phyloP scores from a whole-genome alignment of 257 asterid species.

The Asclepias syriaca region DNA sequence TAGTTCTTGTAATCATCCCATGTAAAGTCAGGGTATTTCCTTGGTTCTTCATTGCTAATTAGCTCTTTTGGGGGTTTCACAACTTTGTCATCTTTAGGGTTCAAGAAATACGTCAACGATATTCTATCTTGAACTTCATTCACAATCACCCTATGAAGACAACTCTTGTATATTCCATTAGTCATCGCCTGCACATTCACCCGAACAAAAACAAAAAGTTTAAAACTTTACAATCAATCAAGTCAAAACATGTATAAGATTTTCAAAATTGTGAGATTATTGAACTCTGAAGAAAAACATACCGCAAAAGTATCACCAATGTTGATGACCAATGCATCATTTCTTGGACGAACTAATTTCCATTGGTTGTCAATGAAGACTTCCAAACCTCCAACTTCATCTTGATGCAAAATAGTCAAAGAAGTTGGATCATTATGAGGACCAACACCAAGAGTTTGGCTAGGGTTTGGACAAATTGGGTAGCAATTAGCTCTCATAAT shows the following conservation, averaged over 20 bases:
- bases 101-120: constrained; percentile 45
- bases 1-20: constrained; percentile 43
- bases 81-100: constrained; percentile 47
- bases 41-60: constrained; percentile 27
- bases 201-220: too few relatives aligned
- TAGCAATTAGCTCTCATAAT: constrained; percentile 61
- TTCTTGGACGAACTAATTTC: constrained; percentile 44
- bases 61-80: constrained; percentile 48
- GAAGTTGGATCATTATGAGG: constrained; percentile 74
- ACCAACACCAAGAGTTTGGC: constrained; percentile 62
- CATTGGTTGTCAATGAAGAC: constrained; percentile 56
- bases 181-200: constrained; percentile 46
- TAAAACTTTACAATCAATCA: too few relatives aligned
- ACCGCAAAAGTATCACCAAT: constrained; percentile 82
- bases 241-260: too few relatives aligned
- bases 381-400: constrained; percentile 62
- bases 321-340: constrained; percentile 57
- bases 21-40: constrained; percentile 57
- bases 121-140: constrained; percentile 36
- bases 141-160: constrained; percentile 70
- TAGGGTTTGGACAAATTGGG: constrained; percentile 56
- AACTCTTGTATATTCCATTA: constrained; percentile 70
- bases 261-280: neutral
- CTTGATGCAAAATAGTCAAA: constrained; percentile 64
- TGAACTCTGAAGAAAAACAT: neutral